Evolutionary conservation across 116 monocot species (phyloP), one percentile per base, ranked within the genome.

Genomic region (Phalaenopsis hybrid): DNA sequence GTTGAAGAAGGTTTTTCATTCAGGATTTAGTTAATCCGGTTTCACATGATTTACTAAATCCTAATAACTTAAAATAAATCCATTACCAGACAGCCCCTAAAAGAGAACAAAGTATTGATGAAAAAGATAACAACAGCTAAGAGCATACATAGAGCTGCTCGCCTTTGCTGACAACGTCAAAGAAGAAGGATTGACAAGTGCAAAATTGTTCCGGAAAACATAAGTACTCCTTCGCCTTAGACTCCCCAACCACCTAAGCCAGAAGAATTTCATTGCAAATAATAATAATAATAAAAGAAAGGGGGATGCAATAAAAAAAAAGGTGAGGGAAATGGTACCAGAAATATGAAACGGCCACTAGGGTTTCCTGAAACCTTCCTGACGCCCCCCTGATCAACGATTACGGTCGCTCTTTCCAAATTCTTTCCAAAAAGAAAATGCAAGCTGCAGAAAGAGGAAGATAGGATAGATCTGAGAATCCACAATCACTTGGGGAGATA

Each of bases 141-240:
- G 4, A 61, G 74, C 90, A 21, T 92, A 96, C 96, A 86, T 87
- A 91, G 84, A 93, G 90, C 57, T 93, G 95, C 63, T 98, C 98
- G 11, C 90, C 92, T 75, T 87, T 86, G 82, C 82, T 90, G 57
- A 98, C 95, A 41, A 95, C 85, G 79, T 98, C 98, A 63, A 91
- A 93, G 83, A 98, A 95, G 91, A 98, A 95, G 11, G 98, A 98
- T 76, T 92, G 90, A 82, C 98, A 98, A 16, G 91, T 92, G 90
- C 98, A 98, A 72, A 90, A 88, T 80, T 98, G 91, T 73, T 90
- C 90, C 6, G 90, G 93, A 58, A 95, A 95, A 86, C 95, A 95
- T 45, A 93, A 78, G 83, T 98, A 98, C 82, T 98, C 90, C 67
- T 89, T 98, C 73, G 90, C 92, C 81, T 95, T 87, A 86, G 98